Conservation (phyloP, 495 filamentous ascomycete species). For the Tricharina praecox region DNA sequence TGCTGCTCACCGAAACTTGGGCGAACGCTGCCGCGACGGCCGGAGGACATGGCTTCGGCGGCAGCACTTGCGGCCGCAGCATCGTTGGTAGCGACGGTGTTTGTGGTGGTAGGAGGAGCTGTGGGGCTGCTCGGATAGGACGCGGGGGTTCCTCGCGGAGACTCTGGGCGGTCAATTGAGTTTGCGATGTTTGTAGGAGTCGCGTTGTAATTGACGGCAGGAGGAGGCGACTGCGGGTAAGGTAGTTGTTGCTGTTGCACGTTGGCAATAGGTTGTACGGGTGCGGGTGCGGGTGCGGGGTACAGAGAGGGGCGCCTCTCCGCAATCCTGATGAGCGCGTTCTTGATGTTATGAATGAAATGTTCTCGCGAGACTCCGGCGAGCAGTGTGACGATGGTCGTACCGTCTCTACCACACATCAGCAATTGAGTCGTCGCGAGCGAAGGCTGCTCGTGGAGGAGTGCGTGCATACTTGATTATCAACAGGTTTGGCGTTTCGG, state of each 20-base stretch:
- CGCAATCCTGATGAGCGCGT: slow-evolving; percentile 10
- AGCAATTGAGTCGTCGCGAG: neutral
- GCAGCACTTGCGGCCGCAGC: no score
- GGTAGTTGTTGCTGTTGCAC: slow-evolving; percentile 25
- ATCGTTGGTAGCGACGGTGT: no score
- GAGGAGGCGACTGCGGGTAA: neutral
- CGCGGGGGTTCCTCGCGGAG: no score
- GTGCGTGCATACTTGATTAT: slow-evolving; percentile 26
- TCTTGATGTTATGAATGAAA: slow-evolving; percentile 18
- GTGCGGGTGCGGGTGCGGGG: neutral
- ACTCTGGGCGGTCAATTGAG: neutral
- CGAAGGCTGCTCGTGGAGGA: neutral
- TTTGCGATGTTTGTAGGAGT: neutral
- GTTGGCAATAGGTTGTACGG: slow-evolving; percentile 22
- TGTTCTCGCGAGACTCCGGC: slow-evolving; percentile 19
- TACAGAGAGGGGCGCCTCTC: slow-evolving; percentile 1
- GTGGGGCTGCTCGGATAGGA: no score
- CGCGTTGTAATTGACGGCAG: neutral
- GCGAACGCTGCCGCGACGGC: slow-evolving; percentile 3
- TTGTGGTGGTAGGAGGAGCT: no score
- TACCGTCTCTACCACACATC: slow-evolving; percentile 16
- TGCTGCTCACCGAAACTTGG: slow-evolving; percentile 34
- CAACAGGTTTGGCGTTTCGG: slow-evolving; percentile 54
- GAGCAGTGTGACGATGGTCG: slow-evolving; percentile 20
- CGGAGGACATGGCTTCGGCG: no score